Evolutionary conservation across 1,139 yeast species (phyloP).

Genomic region (Yamadazyma buinensis): DNA sequence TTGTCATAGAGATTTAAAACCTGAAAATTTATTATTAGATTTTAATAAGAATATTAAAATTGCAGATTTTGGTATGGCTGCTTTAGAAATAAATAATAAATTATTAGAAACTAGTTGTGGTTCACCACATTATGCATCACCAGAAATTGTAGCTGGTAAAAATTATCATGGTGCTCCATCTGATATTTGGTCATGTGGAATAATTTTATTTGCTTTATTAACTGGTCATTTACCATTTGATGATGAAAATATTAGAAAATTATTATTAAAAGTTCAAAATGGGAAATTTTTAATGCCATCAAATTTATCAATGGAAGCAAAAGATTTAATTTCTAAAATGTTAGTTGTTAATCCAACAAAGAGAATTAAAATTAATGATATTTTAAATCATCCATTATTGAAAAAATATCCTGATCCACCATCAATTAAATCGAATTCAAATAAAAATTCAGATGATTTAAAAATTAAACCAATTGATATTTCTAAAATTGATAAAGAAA

Average conservation of each 20-base stretch:
- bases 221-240: constrained; percentile 97
- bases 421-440: neutral
- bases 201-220: constrained; percentile 83
- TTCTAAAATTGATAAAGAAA: constrained; percentile 72
- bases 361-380: constrained; percentile 72
- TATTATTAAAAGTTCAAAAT: constrained; percentile 83
- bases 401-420: constrained; percentile 58
- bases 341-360: constrained; percentile 73
- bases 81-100: constrained; percentile 81
- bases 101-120: constrained; percentile 95
- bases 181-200: constrained; percentile 99
- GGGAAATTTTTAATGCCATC: constrained; percentile 86
- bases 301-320: constrained; percentile 76
- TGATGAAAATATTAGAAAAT: constrained; percentile 86
- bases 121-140: constrained; percentile 97
- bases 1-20: constrained; percentile 93
- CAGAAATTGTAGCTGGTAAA: constrained; percentile 93
- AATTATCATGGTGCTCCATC: constrained; percentile 96
- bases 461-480: constrained; percentile 49
- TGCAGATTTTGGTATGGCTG: constrained; percentile 99
- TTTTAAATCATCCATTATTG: constrained; percentile 75
- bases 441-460: constrained; percentile 19
- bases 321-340: constrained; percentile 80
- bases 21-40: constrained; percentile 87
- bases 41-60: constrained; percentile 85